Conservation (phyloP, 257 asterid species). For the Nicotiana knightiana region DNA sequence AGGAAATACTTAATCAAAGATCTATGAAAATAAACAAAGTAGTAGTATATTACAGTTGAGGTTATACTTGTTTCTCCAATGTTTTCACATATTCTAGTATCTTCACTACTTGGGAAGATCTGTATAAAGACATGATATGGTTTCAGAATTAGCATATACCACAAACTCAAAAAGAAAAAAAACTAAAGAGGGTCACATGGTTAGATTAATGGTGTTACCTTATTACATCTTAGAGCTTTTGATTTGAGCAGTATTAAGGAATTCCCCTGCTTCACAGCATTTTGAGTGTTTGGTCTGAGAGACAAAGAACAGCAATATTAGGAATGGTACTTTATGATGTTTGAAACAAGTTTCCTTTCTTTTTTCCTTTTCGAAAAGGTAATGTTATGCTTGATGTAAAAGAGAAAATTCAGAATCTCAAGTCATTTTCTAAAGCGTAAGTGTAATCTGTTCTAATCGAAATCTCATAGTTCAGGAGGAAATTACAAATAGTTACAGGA, state of each 20-base stretch:
- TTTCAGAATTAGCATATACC: background rate
- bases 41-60: slow-evolving; percentile 1
- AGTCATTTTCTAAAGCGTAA: background rate
- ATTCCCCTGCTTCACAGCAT: slow-evolving; percentile 21
- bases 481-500: background rate
- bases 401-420: background rate
- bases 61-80: slow-evolving; percentile 4
- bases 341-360: background rate
- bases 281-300: slow-evolving; percentile 24
- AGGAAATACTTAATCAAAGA: background rate
- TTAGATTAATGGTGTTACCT: slow-evolving; percentile 19
- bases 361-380: background rate
- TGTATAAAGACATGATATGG: slow-evolving; percentile 6
- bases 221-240: slow-evolving; percentile 11
- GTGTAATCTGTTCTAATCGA: background rate
- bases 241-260: slow-evolving; percentile 12
- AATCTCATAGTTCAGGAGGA: background rate
- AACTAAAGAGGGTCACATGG: background rate
- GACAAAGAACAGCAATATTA: background rate
- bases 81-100: slow-evolving; percentile 14
- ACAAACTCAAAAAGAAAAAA: background rate
- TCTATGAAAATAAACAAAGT: background rate
- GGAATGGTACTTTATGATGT: background rate
- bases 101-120: slow-evolving; percentile 29
- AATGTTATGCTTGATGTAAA: background rate